These are phyloP conservation scores for Kuraishia floccosa DNA, from an alignment of 805 yeast species.

Conservation along the genomic window DNA sequence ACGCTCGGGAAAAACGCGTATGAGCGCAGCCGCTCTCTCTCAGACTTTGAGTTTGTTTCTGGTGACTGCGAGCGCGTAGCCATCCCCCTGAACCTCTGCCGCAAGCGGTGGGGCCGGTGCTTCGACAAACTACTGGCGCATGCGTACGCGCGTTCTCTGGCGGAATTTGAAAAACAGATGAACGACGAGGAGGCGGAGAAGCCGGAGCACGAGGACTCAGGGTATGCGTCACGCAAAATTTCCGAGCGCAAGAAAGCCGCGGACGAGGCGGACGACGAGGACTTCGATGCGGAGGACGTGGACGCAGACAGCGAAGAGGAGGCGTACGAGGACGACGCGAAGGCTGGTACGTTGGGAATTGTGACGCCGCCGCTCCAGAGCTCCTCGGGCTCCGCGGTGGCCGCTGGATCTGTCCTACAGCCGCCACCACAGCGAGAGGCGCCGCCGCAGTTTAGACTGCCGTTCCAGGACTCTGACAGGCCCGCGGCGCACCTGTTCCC, in stretches of 20 bases:
- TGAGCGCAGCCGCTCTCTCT: conserved; percentile 49
- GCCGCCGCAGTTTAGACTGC: conserved; percentile 52
- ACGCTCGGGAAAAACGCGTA: conserved; percentile 68
- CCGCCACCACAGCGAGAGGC: too few species aligned
- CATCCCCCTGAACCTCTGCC: conserved; percentile 45
- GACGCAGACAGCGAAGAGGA: neutral
- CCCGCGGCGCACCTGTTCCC: neutral
- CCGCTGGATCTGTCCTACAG: too few species aligned
- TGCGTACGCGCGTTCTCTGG: conserved; percentile 52
- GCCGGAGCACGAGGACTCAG: too few species aligned
- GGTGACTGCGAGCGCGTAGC: conserved; percentile 62
- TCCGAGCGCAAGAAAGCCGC: neutral
- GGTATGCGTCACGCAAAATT: too few species aligned
- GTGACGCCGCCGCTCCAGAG: too few species aligned
- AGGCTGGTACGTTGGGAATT: too few species aligned
- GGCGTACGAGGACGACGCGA: too few species aligned
- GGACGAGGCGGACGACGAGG: neutral
- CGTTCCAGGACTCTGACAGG: conserved; percentile 42
- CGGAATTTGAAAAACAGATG: conserved; percentile 14
- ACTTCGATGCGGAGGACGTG: neutral
- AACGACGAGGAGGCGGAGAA: neutral
- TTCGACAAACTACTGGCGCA: conserved; percentile 51
- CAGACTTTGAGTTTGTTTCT: conserved; percentile 64
- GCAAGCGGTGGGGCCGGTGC: conserved; percentile 70
- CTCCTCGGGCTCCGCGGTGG: too few species aligned